Evolutionary conservation across 306 rosid genomes (phyloP), one percentile per base, ranked within the genome.

Genomic region (Mimosa bimucronata): DNA sequence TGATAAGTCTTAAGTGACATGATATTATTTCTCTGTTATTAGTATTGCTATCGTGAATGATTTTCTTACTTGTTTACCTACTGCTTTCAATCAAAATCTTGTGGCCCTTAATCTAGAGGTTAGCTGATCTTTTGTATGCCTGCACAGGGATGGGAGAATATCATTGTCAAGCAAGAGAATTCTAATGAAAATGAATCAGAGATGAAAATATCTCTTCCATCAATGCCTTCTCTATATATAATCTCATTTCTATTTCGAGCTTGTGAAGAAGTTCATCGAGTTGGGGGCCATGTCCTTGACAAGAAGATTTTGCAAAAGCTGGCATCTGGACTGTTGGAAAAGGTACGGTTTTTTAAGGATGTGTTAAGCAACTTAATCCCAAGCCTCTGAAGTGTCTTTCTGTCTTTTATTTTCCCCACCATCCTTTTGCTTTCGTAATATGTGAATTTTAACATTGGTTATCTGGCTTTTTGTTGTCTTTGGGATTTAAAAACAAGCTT

Each of bases 261-360:
- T 34, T 93, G 93, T 69, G 96, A 91, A 85, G 99, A 95, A 89
- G 87, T 95, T 87, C 99, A 95, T 79, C 88, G 93, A 66, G 94
- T 93, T 83, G 99, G 99, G 77, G 99, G 99, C 78, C 99, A 95
- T 87, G 97, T 93, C 44, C 92, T 93, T 78, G 97, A 95, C 90
- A 93, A 88, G 90, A 91, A 83, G 81, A 90, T 93, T 88, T 79
- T 95, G 86, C 97, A 88, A 65, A 93, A 93, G 82, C 88, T 95
- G 86, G 93, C 99, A 11, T 81, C 83, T 72, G 84, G 84, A 62
- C 80, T 95, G 46, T 64, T 89, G 83, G 97, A 95, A 77, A 93
- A 91, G 97, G 99, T 91, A 88, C 67, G 52, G 18, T 79, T 71
- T 85, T 61, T 62, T 79, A 71, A 42, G 76, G 68, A 74, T 75